A percentile compares a stretch with the other conserved stretches of the same genome.
These are phyloP conservation scores for Metarhizium guizhouense DNA, from an alignment of 2,329 filamentous ascomycete genomes.

Conservation along the genomic window DNA sequence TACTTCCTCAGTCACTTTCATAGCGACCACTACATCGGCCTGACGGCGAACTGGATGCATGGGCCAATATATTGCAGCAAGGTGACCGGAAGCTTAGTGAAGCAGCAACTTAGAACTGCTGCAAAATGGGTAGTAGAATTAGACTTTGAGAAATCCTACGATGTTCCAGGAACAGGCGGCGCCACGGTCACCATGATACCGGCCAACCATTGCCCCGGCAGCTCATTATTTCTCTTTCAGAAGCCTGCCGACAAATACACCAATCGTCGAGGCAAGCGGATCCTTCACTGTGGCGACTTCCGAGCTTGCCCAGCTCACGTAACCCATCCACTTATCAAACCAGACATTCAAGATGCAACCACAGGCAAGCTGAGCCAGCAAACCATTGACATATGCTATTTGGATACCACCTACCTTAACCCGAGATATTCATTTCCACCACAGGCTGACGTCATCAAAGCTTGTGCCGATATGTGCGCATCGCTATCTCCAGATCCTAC, in stretches of 20 bases:
- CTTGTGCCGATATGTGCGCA: slow-evolving; percentile 83
- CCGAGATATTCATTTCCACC: slow-evolving; percentile 91
- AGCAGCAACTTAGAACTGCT: slow-evolving; percentile 76
- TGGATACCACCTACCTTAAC: slow-evolving; percentile 95
- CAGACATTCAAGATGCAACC: slow-evolving; percentile 60
- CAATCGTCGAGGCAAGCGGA: slow-evolving; percentile 58
- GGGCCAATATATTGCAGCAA: slow-evolving; percentile 95
- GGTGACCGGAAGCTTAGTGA: slow-evolving; percentile 83
- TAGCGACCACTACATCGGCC: slow-evolving; percentile 91
- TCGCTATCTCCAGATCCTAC: slow-evolving; percentile 58
- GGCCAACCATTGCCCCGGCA: slow-evolving; percentile 94
- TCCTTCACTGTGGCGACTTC: slow-evolving; percentile 94
- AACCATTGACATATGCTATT: slow-evolving; percentile 88
- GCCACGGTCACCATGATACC: slow-evolving; percentile 89
- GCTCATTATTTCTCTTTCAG: slow-evolving; percentile 87
- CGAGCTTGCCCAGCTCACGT: slow-evolving; percentile 81
- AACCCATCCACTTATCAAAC: slow-evolving; percentile 69
- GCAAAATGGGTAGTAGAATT: slow-evolving; percentile 77
- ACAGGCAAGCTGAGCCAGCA: slow-evolving; percentile 69
- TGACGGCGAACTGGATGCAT: slow-evolving; percentile 82
- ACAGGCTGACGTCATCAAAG: slow-evolving; percentile 77
- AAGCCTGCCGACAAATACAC: slow-evolving; percentile 57
- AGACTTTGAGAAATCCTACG: slow-evolving; percentile 71
- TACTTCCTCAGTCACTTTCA: slow-evolving; percentile 98
- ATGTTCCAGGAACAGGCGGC: slow-evolving; percentile 67